These are phyloP conservation scores for Avena sativa DNA, from an alignment of 176 grass and related monocot species.

Conservation along the genomic window DNA sequence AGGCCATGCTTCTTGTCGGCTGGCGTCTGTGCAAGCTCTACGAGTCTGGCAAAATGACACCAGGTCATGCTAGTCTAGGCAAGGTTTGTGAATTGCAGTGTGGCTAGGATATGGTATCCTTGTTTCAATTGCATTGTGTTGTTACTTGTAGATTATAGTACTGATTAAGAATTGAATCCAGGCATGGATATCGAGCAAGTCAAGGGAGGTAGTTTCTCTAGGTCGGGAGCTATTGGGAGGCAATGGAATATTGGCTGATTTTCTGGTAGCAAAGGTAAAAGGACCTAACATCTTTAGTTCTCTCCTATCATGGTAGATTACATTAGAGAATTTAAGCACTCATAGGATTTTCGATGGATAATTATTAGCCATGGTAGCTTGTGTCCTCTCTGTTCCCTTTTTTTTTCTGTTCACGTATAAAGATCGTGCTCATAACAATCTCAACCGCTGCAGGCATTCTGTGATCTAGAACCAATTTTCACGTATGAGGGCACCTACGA, in stretches of 20 bases:
- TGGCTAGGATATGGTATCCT: not conserved
- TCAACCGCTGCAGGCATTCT: constrained; percentile 62
- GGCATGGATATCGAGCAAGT: constrained; percentile 80
- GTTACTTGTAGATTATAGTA: not conserved
- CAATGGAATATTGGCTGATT: constrained; percentile 96
- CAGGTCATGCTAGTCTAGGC: constrained; percentile 83
- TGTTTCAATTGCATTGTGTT: not conserved
- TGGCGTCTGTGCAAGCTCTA: constrained; percentile 95
- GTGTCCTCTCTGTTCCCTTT: not conserved
- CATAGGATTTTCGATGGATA: not conserved
- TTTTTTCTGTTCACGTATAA: not conserved
- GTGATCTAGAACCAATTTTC: constrained; percentile 83
- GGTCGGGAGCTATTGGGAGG: constrained; percentile 88
- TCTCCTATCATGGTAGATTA: not conserved
- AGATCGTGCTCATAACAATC: not conserved
- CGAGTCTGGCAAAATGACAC: constrained; percentile 93
- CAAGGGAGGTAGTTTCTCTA: constrained; percentile 86
- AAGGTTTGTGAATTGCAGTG: constrained; percentile 59
- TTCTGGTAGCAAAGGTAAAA: constrained; percentile 91
- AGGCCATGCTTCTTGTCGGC: constrained; percentile 94
- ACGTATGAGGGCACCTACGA: constrained; percentile 88
- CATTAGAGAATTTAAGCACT: not conserved
- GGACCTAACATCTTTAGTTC: not conserved
- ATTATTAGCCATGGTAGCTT: not conserved
- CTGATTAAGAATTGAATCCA: constrained; percentile 32